Conservation (phyloP, 2,329 filamentous ascomycete species). For the Fusarium denticulatum region DNA sequence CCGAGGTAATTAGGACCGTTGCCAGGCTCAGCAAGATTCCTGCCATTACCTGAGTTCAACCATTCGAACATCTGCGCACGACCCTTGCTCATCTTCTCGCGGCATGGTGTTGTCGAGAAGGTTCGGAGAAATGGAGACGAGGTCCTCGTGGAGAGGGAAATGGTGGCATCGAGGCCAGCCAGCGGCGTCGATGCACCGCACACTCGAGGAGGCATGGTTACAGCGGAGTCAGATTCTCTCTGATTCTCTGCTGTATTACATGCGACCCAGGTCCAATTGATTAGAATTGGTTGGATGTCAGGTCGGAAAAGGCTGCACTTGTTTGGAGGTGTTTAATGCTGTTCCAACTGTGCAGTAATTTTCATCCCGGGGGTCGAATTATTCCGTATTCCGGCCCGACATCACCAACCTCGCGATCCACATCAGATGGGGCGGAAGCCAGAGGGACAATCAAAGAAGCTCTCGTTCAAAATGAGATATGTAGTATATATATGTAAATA, state of each 20-base stretch:
- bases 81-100: conserved; percentile 50
- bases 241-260: conserved; percentile 37
- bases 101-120: conserved; percentile 54
- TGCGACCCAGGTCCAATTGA: conserved; percentile 40
- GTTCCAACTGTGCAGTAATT: conserved; percentile 28
- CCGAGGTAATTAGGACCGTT: conserved; percentile 52
- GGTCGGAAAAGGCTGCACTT: conserved; percentile 19
- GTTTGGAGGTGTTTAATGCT: conserved; percentile 20
- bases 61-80: conserved; percentile 54
- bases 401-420: neutral
- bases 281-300: conserved; percentile 35
- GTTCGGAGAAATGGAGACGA: conserved; percentile 41
- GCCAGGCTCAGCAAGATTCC: conserved; percentile 38
- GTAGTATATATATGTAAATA: too few species aligned
- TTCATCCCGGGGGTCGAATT: conserved; percentile 28
- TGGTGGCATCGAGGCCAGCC: conserved; percentile 45
- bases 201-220: conserved; percentile 49
- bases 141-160: conserved; percentile 25
- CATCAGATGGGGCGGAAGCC: neutral
- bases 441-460: neutral
- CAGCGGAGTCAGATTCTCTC: conserved; percentile 28
- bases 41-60: conserved; percentile 45
- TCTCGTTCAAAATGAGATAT: neutral
- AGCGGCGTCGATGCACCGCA: conserved; percentile 44
- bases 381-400: conserved; percentile 18